Evolutionary conservation across 257 asterid genomes (phyloP), one percentile per base, ranked within the genome.

Genomic region (Nicotiana sylvestris): DNA sequence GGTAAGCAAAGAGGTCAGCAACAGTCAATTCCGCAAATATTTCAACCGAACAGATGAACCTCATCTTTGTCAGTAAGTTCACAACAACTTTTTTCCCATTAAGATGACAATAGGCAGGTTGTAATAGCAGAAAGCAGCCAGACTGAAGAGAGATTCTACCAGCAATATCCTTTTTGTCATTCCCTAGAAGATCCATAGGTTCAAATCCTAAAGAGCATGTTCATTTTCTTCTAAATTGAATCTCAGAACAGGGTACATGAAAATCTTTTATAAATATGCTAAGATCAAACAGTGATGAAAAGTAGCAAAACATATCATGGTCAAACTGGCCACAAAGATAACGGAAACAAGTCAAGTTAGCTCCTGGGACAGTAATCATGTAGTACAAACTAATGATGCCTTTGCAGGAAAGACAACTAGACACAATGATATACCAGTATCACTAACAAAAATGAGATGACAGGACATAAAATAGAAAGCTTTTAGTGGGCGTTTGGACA

Each of bases 21-120:
- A 10, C 43, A 15, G 46, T 51, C 62, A 13, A 27, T 51, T 76
- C 80, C 25, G 21, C 21, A 81, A 81, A 66, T 5, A 81, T 51
- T 81, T 5, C 27, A 76, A 76, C 39, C 51, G 25, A 49, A 49
- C 21, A 49, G 25, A 21, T 74, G 61, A 74, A 0, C 21, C 35
- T 70, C 58, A n/a, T 68, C 33, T 69, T 72, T 46, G 78, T 39
- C 58, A 43, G 58, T 15, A 27, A 74, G 39, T 74, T 74, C 79
- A 74, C 64, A 76, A 76, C 43, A 13, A 33, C 0, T 15, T 25
- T 49, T n/a, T 49, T 25, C 13, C 1, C 35, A 25, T 0, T 46
- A 49, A 25, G 17, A 25, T 25, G 79, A 74, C 79, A 49, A 43
- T 21, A 46, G 79, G 25, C 62, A 72, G 79, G 79, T 46, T 74